Evolutionary conservation across 2,329 filamentous ascomycete species (phyloP).

Genomic region (Hymenoscyphus infarciens): DNA sequence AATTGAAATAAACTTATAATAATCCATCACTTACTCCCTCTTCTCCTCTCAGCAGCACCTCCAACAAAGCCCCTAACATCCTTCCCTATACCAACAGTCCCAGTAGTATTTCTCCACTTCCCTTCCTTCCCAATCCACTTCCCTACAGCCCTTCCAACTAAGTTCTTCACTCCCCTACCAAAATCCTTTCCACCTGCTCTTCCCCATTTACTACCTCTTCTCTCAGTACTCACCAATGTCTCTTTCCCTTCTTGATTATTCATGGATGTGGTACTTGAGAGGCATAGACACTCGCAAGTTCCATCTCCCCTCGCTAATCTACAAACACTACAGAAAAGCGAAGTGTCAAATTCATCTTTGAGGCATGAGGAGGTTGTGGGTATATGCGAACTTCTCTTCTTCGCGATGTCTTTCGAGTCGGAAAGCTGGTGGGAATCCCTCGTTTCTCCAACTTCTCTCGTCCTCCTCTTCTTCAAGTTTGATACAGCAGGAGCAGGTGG

Average conservation of each 20-base stretch:
- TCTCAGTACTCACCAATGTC: not conserved
- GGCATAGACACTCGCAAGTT: not conserved
- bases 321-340: not conserved
- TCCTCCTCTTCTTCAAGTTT: too few relatives aligned
- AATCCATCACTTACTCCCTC: not conserved
- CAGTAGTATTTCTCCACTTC: not conserved
- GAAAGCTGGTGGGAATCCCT: not conserved
- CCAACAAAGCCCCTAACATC: not conserved
- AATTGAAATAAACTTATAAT: too few relatives aligned
- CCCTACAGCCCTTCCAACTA: not conserved
- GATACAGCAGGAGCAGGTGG: not conserved
- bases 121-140: not conserved
- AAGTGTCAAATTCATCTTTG: not conserved
- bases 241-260: not conserved
- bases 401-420: not conserved
- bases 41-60: not conserved
- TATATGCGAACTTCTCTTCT: not conserved
- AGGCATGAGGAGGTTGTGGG: not conserved
- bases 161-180: not conserved
- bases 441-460: too few relatives aligned
- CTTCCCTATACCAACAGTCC: not conserved
- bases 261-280: not conserved
- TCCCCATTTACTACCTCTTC: not conserved
- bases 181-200: not conserved
- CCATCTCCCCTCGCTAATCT: conserved; percentile 1